Evolutionary conservation across 2,329 filamentous ascomycete genomes (phyloP).

Genomic region (Exophiala xenobiotica): DNA sequence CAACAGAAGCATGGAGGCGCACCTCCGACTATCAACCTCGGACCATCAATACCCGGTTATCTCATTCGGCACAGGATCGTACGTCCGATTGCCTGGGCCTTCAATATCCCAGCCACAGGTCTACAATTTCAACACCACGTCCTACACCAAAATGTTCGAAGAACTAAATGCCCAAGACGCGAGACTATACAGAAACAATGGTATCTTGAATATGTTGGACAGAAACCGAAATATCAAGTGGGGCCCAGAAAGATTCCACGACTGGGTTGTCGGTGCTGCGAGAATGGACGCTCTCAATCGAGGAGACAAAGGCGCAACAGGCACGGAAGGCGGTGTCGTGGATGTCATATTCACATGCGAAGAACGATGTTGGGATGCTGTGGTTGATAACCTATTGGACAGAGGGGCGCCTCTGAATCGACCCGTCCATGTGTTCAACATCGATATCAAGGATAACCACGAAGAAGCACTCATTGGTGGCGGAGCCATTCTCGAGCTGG

Average conservation of each 20-base stretch:
- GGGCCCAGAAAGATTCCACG: conserved; percentile 95
- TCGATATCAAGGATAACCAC: conserved; percentile 98
- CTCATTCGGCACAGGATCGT: conserved; percentile 92
- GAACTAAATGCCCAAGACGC: conserved; percentile 84
- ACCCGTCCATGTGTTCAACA: conserved; percentile 95
- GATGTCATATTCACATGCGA: conserved; percentile 97
- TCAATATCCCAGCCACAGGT: conserved; percentile 92
- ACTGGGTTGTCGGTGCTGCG: conserved; percentile 87
- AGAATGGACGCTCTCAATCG: conserved; percentile 68
- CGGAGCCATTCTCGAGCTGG: conserved; percentile 86
- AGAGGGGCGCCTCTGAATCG: conserved; percentile 84
- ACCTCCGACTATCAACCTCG: conserved; percentile 82
- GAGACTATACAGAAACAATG: conserved; percentile 85
- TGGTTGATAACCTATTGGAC: conserved; percentile 86
- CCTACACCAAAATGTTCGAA: conserved; percentile 90
- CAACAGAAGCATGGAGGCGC: conserved; percentile 99
- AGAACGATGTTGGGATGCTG: conserved; percentile 96
- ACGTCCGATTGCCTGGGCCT: conserved; percentile 89
- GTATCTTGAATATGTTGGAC: conserved; percentile 91
- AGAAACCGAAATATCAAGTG: conserved; percentile 90
- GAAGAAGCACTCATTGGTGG: conserved; percentile 92
- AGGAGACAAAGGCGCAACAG: conserved; percentile 71
- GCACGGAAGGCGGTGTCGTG: conserved; percentile 84
- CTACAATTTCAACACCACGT: conserved; percentile 96
- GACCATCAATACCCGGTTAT: conserved; percentile 90